Base-by-base conservation (phyloP, 345 rosid species). In the Crucihimalaya himalaica region DNA sequence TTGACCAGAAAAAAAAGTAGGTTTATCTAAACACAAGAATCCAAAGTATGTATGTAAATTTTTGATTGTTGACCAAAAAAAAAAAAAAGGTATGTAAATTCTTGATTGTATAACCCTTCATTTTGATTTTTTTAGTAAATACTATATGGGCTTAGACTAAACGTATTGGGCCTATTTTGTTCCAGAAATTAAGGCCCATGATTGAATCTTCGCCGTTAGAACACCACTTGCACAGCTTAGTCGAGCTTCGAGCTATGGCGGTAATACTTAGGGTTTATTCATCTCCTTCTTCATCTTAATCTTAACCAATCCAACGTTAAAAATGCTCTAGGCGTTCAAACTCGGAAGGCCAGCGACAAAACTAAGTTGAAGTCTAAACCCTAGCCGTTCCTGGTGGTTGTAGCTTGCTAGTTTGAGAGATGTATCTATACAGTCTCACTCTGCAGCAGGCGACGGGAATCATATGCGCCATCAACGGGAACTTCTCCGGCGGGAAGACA, bases 371-470 rank as follows among this genome's bases (percentile, higher is more conserved):
- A 59, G 16, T 43, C 5, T 6, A 20, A 54, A 43, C 81, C 61
- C 61, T 75, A 76, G 59, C 61, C 54, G 48, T 3, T 43, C 0
- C 27, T 21, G 40, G 18, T 61, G 40, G 19, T 5, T 18, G 52
- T 10, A 50, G 47, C 2, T 42, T 42, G 6, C 51, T n/a, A 47
- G 80, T 12, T 63, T 35, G 57, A 1, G 63, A 71, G 72, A 92
- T 95, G 99, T 95, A 92, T 73, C 94, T 95, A 35, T 95, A 95
- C 86, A 89, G 85, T 68, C 90, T 95, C 40, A 92, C 98, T 9
- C 94, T 95, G 18, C 99, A 95, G 20, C 96, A 89, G 55, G 87
- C 99, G 67, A 95, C 97, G 8, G 99, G 99, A 80, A 81, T 95
- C 56, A 78, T 83, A 20, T 78, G 82, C 80, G 97, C 99, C 14